Evolutionary conservation across 306 rosid species (phyloP).

Genomic region (Gleditsia sinensis): DNA sequence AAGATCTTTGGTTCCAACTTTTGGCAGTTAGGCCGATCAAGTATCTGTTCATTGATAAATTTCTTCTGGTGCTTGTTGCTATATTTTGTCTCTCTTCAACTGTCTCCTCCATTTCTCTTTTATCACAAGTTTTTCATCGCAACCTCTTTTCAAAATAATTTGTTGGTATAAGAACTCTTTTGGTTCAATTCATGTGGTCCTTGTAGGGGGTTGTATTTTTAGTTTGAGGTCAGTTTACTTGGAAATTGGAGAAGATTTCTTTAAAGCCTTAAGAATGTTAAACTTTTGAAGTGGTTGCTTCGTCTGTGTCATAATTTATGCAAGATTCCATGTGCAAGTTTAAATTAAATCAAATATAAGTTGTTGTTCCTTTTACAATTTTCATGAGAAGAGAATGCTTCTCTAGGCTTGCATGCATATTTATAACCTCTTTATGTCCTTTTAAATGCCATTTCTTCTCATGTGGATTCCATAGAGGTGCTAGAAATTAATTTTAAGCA

Average conservation of each 20-base stretch:
- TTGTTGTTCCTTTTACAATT: neutral
- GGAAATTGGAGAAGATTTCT: neutral
- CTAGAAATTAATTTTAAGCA: constrained; percentile 7
- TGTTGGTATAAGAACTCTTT: neutral
- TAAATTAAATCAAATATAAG: neutral
- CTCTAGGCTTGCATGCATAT: neutral
- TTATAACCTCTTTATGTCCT: neutral
- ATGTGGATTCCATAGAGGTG: neutral
- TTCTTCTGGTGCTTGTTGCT: neutral
- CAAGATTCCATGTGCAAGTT: neutral
- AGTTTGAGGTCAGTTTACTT: too few relatives aligned
- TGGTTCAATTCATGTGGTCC: neutral
- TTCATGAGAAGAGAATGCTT: neutral
- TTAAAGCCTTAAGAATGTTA: neutral
- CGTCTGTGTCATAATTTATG: neutral
- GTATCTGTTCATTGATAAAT: neutral
- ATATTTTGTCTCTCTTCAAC: neutral
- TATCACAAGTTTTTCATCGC: neutral
- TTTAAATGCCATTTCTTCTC: neutral
- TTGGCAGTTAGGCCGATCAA: neutral
- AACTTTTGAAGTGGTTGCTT: neutral
- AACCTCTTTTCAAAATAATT: neutral
- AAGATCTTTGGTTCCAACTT: neutral
- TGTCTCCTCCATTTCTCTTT: neutral
- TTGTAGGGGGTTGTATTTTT: neutral